Base-by-base conservation (phyloP, 2,329 filamentous ascomycete species). In the Penicillium sp. region DNA sequence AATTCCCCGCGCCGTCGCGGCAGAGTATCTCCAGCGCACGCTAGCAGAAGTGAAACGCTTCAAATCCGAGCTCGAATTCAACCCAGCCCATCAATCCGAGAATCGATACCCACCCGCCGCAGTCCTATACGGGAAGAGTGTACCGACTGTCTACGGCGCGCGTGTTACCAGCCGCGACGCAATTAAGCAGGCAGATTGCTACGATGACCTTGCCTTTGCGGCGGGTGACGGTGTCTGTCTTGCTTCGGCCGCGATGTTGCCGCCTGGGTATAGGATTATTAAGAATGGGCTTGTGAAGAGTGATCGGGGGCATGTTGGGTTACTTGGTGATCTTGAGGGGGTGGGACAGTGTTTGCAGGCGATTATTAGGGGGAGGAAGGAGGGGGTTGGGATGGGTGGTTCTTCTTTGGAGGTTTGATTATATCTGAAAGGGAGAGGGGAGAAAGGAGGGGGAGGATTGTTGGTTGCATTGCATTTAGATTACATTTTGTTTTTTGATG, bases 201-300 rank as follows among this genome's bases (percentile, higher is more conserved):
- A 96, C 68, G 91, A 96, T 59, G 87, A 95, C 61, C 79, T 97
- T 2, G 83, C 90, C 0, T 97, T 97, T 73, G 88, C 89, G 0
- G 87, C 87, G 18, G 91, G 92, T 2, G 92, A 97, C 67, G 93
- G 92, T 0, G 92, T 97, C 0, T 91, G 93, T 48, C 80, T 97
- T 6, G 90, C 92, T 0, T 84, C 84, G 44, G 90, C 93, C 55
- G 89, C 91, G 0, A 93, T 95, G 89, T 72, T 95, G 36, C 92
- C 92, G 0, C 75, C 83, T 2, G 91, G 91, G 0, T 97, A 96
- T 68, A 80, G 82, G 42, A 78, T 89, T 29, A 90, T 87, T 1
- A 84, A 81, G 39, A 87, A 86, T 10, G 91, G 91, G 0, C 77
- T 90, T 15, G 84, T 96, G 10, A 87, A 84, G 60, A 91, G 87